phyloP scores from a whole-genome alignment of 2,329 filamentous ascomycete species.

The Penicillium concentricum region DNA sequence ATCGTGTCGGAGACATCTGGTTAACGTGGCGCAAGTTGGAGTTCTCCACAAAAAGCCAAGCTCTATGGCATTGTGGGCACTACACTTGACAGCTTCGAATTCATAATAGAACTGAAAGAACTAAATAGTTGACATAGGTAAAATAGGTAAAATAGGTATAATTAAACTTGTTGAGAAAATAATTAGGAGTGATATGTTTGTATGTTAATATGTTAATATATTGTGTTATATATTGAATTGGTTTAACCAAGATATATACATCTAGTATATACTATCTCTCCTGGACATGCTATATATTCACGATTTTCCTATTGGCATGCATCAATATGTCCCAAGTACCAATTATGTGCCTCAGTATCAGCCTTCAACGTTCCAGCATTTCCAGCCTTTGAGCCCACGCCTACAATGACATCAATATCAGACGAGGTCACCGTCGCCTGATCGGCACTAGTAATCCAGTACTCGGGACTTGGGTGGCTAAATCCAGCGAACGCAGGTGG shows the following conservation, averaged over 20 bases:
- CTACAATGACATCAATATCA: constrained; percentile 35
- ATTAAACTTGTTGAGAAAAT: too few species aligned
- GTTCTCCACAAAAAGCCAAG: neutral
- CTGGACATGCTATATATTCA: neutral
- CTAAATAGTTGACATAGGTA: too few species aligned
- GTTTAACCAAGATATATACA: neutral
- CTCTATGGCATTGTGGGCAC: neutral
- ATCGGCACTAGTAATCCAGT: constrained; percentile 9
- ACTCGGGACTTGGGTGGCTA: constrained; percentile 29
- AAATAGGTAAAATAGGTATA: neutral
- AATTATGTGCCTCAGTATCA: constrained; percentile 31
- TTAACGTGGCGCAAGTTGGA: neutral
- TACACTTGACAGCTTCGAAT: neutral
- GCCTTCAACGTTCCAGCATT: constrained; percentile 31
- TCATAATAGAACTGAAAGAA: too few species aligned
- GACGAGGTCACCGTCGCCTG: constrained; percentile 24
- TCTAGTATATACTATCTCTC: neutral
- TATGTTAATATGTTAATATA: neutral
- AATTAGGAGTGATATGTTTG: too few species aligned
- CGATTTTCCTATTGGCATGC: constrained; percentile 14
- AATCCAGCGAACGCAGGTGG: constrained; percentile 33
- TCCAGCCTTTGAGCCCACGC: constrained; percentile 30
- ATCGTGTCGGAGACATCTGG: neutral
- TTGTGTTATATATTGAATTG: neutral
- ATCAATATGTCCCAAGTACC: constrained; percentile 33